Evolutionary conservation across 1,139 yeast genomes (phyloP), one percentile per base, ranked within the genome.

Genomic region (Sugiyamaella paludigena): DNA sequence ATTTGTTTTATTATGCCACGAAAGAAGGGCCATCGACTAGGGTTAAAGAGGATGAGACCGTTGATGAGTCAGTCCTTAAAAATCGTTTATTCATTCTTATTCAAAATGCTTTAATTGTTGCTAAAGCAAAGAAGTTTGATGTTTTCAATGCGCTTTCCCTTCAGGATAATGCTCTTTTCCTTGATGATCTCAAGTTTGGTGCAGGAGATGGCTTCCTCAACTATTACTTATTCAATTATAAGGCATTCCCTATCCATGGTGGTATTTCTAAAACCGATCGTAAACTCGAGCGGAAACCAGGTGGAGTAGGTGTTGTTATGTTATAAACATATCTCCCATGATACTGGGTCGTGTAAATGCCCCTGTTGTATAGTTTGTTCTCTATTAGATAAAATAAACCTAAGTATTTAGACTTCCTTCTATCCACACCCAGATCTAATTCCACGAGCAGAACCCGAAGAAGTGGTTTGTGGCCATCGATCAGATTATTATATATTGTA

Each of bases 121-220:
- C 96, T 34, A 85, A 86, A 66, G 57, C 62, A 24, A 72, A 55
- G 69, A 75, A 77, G 37, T 88, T 87, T 61, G 98, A 92, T 66
- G 98, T 94, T 2, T 88, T 91, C 77, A 92, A 92, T 66, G 96
- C 97, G 12, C 76, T 92, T 53, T 83, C 97, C 0, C 77, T 89
- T 10, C 95, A 91, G 70, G 98, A 92, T 65, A 94, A 92, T 65
- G 79, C 89, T 8, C 71, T 83, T 52, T 88, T 92, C 69, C 73
- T 92, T 58, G 84, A 87, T 35, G 83, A 85, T 44, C 76, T 87
- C 69, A 87, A 88, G 66, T 92, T 94, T 67, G 97, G 96, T 24
- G 80, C 82, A 43, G 99, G 99, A 39, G 98, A 92, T 66, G 99
- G 98, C 0, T 79, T 79, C 65, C 77, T 92, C 63, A 87, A 92